These are phyloP conservation scores for Penicillium paneum DNA, from an alignment of 2,329 filamentous ascomycete species.

Conservation along the genomic window DNA sequence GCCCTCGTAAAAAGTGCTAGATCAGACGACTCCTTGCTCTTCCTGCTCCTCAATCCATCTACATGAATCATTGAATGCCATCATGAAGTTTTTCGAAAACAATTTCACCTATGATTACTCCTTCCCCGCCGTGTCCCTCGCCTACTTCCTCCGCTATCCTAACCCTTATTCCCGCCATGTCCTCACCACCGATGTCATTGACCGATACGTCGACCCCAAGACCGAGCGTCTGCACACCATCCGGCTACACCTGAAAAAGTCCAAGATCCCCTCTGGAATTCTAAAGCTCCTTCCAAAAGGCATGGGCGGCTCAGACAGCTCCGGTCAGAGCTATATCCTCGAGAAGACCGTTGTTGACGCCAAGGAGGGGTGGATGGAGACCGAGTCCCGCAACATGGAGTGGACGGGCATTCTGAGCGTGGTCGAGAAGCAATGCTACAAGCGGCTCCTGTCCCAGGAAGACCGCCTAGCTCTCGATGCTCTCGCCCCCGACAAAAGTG, in stretches of 20 bases:
- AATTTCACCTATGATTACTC: slow-evolving; percentile 62
- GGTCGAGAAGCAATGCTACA: slow-evolving; percentile 59
- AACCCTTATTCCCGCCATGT: slow-evolving; percentile 66
- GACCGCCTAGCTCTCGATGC: slow-evolving; percentile 23
- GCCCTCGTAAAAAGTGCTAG: slow-evolving; percentile 19
- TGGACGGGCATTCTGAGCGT: slow-evolving; percentile 65
- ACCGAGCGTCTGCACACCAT: slow-evolving; percentile 61
- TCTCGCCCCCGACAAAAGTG: slow-evolving; percentile 38
- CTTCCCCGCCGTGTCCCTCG: slow-evolving; percentile 63
- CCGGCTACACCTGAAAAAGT: slow-evolving; percentile 61
- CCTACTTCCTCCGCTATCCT: slow-evolving; percentile 67
- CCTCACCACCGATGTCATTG: slow-evolving; percentile 64
- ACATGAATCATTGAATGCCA: slow-evolving; percentile 25
- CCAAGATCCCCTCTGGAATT: slow-evolving; percentile 59
- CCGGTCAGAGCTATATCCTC: slow-evolving; percentile 61
- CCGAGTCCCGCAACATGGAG: slow-evolving; percentile 62
- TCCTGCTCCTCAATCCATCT: slow-evolving; percentile 3
- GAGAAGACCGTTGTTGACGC: slow-evolving; percentile 62
- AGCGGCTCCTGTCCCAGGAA: slow-evolving; percentile 41
- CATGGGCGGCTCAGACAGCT: slow-evolving; percentile 56
- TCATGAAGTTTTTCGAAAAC: slow-evolving; percentile 54
- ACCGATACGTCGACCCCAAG: slow-evolving; percentile 58
- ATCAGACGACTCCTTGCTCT: slow-evolving; percentile 15
- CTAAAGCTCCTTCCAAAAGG: slow-evolving; percentile 60
- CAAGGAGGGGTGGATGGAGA: slow-evolving; percentile 64